These are phyloP conservation scores for Saccharomyces kudriavzevii DNA, from an alignment of 805 yeast genomes.

Conservation along the genomic window DNA sequence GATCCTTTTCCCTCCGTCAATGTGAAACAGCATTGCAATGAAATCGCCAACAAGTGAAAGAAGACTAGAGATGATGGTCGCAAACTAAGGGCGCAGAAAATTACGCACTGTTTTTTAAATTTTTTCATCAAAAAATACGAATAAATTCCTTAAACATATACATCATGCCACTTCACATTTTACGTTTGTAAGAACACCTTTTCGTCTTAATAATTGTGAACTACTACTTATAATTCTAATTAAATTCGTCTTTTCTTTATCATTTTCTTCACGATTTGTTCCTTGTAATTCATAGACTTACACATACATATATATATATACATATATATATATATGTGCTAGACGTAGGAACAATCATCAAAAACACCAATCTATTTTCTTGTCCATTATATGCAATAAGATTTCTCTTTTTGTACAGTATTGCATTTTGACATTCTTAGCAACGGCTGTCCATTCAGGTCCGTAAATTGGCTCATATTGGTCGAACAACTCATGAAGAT, in stretches of 20 bases:
- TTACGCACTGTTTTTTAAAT: not conserved
- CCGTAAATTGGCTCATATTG: constrained; percentile 57
- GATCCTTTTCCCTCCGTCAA: not conserved
- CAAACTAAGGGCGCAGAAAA: not conserved
- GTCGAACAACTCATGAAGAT: constrained; percentile 21
- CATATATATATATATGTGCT: not conserved
- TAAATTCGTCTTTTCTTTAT: not conserved
- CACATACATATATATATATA: too few species aligned
- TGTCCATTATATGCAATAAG: not conserved
- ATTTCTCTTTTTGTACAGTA: constrained; percentile 18
- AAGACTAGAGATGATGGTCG: not conserved
- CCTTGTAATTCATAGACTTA: too few species aligned
- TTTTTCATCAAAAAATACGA: not conserved
- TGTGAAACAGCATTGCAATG: not conserved
- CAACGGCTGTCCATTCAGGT: constrained; percentile 44
- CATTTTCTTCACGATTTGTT: not conserved
- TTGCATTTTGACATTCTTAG: constrained; percentile 43
- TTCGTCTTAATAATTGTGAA: not conserved
- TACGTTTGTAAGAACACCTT: not conserved
- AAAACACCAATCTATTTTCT: not conserved
- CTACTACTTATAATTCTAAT: not conserved
- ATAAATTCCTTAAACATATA: not conserved
- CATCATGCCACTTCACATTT: not conserved
- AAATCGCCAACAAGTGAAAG: not conserved
- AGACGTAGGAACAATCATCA: not conserved